Conservation (phyloP, 805 yeast species). For the Ogataea chonburiensis region DNA sequence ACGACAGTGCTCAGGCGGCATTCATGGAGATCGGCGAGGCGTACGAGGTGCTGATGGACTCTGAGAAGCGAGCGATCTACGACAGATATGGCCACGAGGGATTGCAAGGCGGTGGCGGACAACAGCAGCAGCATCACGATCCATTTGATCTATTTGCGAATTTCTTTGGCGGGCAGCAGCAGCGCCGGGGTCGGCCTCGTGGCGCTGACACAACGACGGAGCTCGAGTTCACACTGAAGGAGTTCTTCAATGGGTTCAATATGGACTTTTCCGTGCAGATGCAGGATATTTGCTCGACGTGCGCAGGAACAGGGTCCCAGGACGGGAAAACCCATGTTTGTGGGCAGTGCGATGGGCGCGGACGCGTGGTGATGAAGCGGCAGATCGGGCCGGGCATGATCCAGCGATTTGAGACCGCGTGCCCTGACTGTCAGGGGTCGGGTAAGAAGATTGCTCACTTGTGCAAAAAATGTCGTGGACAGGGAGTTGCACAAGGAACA, state of each 20-base stretch:
- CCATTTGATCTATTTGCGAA: slow-evolving; percentile 59
- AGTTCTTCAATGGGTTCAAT: slow-evolving; percentile 69
- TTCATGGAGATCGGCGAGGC: slow-evolving; percentile 94
- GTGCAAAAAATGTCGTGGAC: slow-evolving; percentile 73
- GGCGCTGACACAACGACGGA: slow-evolving; percentile 60
- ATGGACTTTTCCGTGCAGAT: slow-evolving; percentile 61
- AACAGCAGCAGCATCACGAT: slow-evolving; percentile 31
- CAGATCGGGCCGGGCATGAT: slow-evolving; percentile 90
- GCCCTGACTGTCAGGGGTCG: slow-evolving; percentile 77
- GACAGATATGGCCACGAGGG: slow-evolving; percentile 81
- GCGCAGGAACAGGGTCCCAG: slow-evolving; percentile 82
- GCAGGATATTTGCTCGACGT: slow-evolving; percentile 72
- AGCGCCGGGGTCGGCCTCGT: slow-evolving; percentile 43
- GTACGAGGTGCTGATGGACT: slow-evolving; percentile 76
- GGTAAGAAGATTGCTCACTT: slow-evolving; percentile 65
- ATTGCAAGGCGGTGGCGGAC: slow-evolving; percentile 56
- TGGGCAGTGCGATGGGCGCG: slow-evolving; percentile 70
- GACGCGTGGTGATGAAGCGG: slow-evolving; percentile 59
- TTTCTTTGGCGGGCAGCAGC: slow-evolving; percentile 47
- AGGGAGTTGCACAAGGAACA: slow-evolving; percentile 53
- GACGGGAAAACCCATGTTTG: slow-evolving; percentile 74
- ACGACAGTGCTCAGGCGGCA: slow-evolving; percentile 78
- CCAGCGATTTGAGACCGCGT: slow-evolving; percentile 76
- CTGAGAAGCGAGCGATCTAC: slow-evolving; percentile 64
- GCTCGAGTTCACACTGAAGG: slow-evolving; percentile 56